Evolutionary conservation across 2,329 filamentous ascomycete species (phyloP).

Genomic region (Paecilomyces dactylethromorphus): DNA sequence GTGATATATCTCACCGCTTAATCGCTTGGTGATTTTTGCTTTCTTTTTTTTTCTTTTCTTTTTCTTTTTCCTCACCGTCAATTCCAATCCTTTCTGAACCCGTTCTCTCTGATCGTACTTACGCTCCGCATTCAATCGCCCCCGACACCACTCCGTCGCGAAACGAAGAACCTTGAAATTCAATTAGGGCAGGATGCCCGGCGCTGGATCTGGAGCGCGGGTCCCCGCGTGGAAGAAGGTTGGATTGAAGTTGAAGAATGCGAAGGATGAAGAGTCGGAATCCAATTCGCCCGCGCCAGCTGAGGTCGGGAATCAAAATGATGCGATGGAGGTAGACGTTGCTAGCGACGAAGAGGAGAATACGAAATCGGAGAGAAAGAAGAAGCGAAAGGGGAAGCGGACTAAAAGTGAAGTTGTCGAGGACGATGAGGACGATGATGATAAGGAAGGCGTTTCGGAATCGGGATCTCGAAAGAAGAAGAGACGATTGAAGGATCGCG

Average conservation of each 20-base stretch:
- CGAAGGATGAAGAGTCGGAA: conserved; percentile 19
- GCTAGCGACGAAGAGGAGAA: not conserved
- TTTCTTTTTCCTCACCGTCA: not conserved
- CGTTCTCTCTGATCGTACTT: too few species aligned
- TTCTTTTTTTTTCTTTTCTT: not conserved
- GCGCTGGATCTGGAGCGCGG: not conserved
- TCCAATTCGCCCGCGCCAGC: not conserved
- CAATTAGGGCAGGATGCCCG: not conserved
- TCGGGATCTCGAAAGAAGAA: conserved; percentile 10
- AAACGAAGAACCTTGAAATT: not conserved
- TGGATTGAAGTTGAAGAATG: conserved; percentile 54
- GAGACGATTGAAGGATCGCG: not conserved
- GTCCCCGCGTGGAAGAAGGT: conserved; percentile 57
- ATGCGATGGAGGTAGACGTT: not conserved
- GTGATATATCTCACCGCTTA: too few species aligned
- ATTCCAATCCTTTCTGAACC: not conserved
- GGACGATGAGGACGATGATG: not conserved
- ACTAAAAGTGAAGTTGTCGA: conserved; percentile 1
- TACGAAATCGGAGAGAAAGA: conserved; percentile 5
- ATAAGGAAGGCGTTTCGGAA: not conserved
- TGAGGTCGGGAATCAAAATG: not conserved
- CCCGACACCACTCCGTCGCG: too few species aligned
- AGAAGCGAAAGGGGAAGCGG: conserved; percentile 9
- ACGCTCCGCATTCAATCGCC: not conserved
- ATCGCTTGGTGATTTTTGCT: too few species aligned